phyloP scores from a whole-genome alignment of 2,329 filamentous ascomycete species.

The Zymoseptoria tritici region DNA sequence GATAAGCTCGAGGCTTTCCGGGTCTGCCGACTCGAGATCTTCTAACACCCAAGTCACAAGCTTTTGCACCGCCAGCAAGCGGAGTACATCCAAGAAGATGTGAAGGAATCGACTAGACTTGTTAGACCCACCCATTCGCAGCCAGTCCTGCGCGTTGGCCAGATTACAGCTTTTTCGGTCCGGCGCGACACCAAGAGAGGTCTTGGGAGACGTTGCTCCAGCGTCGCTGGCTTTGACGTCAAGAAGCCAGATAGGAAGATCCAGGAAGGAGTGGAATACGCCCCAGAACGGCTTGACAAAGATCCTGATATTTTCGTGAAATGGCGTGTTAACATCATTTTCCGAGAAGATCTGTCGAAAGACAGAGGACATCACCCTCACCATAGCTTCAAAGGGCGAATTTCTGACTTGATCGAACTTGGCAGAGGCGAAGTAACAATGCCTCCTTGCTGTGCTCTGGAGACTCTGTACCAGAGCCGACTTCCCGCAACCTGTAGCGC shows the following conservation, averaged over 20 bases:
- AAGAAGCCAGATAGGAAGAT: constrained; percentile 59
- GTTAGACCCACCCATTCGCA: constrained; percentile 37
- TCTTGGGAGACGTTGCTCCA: background rate
- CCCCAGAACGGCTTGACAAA: constrained; percentile 53
- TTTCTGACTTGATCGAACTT: constrained; percentile 54
- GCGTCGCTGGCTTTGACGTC: constrained; percentile 16
- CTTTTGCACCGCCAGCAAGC: constrained; percentile 73
- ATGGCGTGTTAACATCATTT: constrained; percentile 53
- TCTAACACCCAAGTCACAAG: constrained; percentile 85
- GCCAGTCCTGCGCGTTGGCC: constrained; percentile 38
- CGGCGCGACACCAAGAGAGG: constrained; percentile 4
- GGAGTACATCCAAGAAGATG: constrained; percentile 77
- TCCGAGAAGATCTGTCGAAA: constrained; percentile 60
- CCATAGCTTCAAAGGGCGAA: constrained; percentile 54
- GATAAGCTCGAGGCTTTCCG: constrained; percentile 77
- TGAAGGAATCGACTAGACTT: constrained; percentile 70
- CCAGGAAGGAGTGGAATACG: constrained; percentile 50
- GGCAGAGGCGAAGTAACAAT: constrained; percentile 54
- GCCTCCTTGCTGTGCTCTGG: constrained; percentile 48
- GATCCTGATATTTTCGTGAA: constrained; percentile 51
- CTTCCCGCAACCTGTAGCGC: constrained; percentile 53
- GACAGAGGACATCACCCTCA: constrained; percentile 53
- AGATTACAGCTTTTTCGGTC: constrained; percentile 24
- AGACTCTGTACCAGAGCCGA: constrained; percentile 53
- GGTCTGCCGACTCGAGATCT: constrained; percentile 83